Conservation (phyloP, 768 basidiomycete species). For the Suillus spraguei region DNA sequence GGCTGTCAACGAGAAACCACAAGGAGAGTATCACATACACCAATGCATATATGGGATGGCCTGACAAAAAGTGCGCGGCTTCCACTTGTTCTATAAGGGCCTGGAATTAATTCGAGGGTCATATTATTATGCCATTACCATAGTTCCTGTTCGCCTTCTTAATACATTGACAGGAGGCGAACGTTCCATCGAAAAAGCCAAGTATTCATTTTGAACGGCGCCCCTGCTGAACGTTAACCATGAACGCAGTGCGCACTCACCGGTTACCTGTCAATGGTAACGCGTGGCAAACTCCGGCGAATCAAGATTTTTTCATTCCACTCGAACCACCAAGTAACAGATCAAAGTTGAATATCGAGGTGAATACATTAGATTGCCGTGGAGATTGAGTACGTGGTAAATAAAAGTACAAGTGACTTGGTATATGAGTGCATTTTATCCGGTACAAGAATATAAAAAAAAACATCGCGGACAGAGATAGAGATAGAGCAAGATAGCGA, state of each 20-base stretch:
- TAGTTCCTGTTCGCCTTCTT: neutral
- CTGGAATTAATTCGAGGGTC: neutral
- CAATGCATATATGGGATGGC: neutral
- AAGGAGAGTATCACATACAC: neutral
- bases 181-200: neutral
- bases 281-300: neutral
- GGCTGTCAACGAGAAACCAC: neutral
- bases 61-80: neutral
- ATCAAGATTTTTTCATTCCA: neutral
- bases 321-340: neutral
- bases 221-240: neutral
- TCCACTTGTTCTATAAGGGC: neutral
- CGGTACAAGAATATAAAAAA: neutral
- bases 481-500: slow-evolving; percentile 5
- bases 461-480: neutral
- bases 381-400: neutral
- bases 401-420: slow-evolving; percentile 3
- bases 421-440: neutral
- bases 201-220: neutral
- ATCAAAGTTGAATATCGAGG: neutral
- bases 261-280: neutral
- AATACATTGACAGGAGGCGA: neutral
- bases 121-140: no score
- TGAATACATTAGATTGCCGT: neutral
- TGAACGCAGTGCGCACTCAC: neutral